phyloP scores from a whole-genome alignment of 2,329 filamentous ascomycete species.

The Cladophialophora chaetospira region DNA sequence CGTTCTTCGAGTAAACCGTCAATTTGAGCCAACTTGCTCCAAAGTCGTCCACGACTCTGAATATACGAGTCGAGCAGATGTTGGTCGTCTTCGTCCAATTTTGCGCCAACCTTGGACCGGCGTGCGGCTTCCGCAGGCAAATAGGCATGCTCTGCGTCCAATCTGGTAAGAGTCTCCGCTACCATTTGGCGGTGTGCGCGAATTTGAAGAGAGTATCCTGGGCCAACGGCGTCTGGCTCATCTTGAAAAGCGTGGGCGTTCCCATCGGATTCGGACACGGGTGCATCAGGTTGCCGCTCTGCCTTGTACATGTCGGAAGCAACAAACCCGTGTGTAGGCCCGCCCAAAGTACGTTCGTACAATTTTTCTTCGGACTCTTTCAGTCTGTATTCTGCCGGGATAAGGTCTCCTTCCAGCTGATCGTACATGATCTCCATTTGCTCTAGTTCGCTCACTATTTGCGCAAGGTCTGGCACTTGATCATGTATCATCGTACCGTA shows the following conservation, averaged over 20 bases:
- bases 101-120: not conserved
- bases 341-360: not conserved
- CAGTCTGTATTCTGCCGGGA: not conserved
- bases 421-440: not conserved
- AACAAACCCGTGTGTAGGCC: too few species aligned
- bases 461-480: not conserved
- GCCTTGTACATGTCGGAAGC: too few species aligned
- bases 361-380: not conserved
- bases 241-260: too few species aligned
- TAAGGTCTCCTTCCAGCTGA: not conserved
- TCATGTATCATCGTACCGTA: too few species aligned
- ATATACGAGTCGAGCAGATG: not conserved
- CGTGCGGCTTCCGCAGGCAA: not conserved
- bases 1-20: not conserved
- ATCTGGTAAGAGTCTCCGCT: not conserved
- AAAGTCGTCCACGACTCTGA: not conserved
- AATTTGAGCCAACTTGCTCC: not conserved
- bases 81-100: not conserved
- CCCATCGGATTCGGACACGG: too few species aligned
- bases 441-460: not conserved
- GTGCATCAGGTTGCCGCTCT: too few species aligned
- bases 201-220: not conserved
- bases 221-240: too few species aligned
- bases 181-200: not conserved
- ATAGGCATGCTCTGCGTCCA: not conserved